Evolutionary conservation across 2,329 filamentous ascomycete genomes (phyloP).

Genomic region (Myriangium duriaei): DNA sequence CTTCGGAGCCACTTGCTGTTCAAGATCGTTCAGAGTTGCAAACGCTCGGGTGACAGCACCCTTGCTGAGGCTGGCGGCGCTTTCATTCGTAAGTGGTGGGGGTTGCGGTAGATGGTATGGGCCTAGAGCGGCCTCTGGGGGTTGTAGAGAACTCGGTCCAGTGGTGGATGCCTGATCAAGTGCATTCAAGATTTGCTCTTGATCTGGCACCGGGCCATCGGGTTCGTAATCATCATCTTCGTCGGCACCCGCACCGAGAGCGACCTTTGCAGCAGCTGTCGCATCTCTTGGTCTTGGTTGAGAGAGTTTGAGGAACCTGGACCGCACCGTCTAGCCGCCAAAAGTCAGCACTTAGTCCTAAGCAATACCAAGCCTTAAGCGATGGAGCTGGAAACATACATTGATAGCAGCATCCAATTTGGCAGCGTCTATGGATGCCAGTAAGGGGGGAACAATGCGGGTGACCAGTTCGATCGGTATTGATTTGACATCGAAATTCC

Average conservation of each 20-base stretch:
- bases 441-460: slow-evolving; percentile 67
- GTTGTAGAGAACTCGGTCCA: slow-evolving; percentile 15
- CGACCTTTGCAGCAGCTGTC: slow-evolving; percentile 20
- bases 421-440: slow-evolving; percentile 57
- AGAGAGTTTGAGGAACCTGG: slow-evolving; percentile 28
- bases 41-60: slow-evolving; percentile 67
- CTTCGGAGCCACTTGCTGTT: slow-evolving; percentile 44
- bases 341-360: slow-evolving; percentile 14
- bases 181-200: slow-evolving; percentile 66
- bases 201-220: slow-evolving; percentile 62
- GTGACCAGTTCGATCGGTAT: slow-evolving; percentile 65
- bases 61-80: slow-evolving; percentile 62
- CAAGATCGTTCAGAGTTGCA: slow-evolving; percentile 59
- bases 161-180: slow-evolving; percentile 53
- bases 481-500: slow-evolving; percentile 69
- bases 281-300: slow-evolving; percentile 19
- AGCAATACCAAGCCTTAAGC: background rate
- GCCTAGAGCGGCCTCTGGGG: slow-evolving; percentile 45
- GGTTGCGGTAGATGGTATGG: slow-evolving; percentile 72
- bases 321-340: slow-evolving; percentile 27
- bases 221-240: slow-evolving; percentile 93
- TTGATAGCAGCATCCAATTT: slow-evolving; percentile 62
- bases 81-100: slow-evolving; percentile 56
- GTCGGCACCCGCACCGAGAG: slow-evolving; percentile 38
- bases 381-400: slow-evolving; percentile 38